Base-by-base conservation (phyloP, 805 yeast species). In the Kazachstania bromeliacearum region DNA sequence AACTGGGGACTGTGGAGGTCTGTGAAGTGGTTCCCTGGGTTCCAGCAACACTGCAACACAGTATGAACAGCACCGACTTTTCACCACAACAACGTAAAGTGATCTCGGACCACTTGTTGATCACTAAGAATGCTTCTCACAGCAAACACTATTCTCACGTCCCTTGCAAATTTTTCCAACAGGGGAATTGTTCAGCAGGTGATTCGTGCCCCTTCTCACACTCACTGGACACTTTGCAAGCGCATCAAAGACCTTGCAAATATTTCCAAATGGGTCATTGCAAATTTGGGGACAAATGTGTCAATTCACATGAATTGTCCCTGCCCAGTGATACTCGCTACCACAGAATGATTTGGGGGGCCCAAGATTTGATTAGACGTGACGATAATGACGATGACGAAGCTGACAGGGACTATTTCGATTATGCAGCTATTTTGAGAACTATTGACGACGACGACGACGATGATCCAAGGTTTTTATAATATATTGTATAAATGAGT, bases 221-320 rank as follows among this genome's bases (percentile, higher is more conserved):
- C 57, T 69, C 80, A 32, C 53, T 74, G 35, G 82, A 79, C 37
- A 66, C 71, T 4, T 55, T 68, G n/a, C 61, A 57, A 7, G 59
- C 58, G 6, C 68, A 68, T 34, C 62, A 61, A 36, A 64, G 66
- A 3, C 51, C 64, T 24, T 89, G 98, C 68, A 88, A 87, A 66
- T 89, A 88, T 60, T 89, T 85, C 59, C 92, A 82, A 51, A 84
- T 84, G 62, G 97, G 97, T n/a, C 85, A 87, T 54, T 89, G 98
- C 62, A 87, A 87, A 62, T 89, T 89, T 59, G 98, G 98, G 4
- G 66, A 75, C 35, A 88, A 87, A 52, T 89, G 98, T 65, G 97
- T 96, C 1, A 71, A 89, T 51, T 95, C 94, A 5, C 98, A 89
- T 61, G 71, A n/a, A n/a, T n/a, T n/a, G n/a, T n/a, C n/a, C n/a